Base-by-base conservation (phyloP, 768 basidiomycete species). In the Rhodotorula toruloides region DNA sequence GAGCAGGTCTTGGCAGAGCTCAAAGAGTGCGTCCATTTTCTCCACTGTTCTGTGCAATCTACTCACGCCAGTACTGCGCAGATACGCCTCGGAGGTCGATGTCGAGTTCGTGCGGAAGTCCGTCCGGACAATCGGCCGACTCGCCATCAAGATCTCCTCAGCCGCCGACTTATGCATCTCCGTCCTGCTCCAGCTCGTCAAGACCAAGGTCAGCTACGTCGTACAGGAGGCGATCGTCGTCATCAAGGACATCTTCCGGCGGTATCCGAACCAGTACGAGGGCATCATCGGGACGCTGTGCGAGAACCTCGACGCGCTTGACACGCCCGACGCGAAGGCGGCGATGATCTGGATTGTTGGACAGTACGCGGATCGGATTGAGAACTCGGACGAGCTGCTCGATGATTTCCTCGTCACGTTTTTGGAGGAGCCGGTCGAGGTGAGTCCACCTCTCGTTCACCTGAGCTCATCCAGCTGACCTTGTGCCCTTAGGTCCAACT, bases 271-370 rank as follows among this genome's bases (percentile, higher is more conserved):
- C 58, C 87, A 86, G 79, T 99, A 98, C 78, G 96, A 98, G 79
- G 90, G 89, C 60, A 87, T 98, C 73, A 97, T 99, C 61, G 91
- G 91, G 1, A 90, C 83, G 21, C 81, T 99, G 27, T 98, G 94
- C 77, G 88, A 91, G 76, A 87, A 96, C 76, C 82, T 98, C 48
- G 93, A 97, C 76, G 82, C 84, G 14, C 79, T 98, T 54, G 94
- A 98, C 72, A 96, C 98, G 75, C 88, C 96, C 0, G 96, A 99
- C 78, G 87, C 93, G 29, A 98, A 98, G 76, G 88, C 94, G 4
- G 87, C 92, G 16, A 96, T 99, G 86, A 84, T 99, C 39, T 99
- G 96, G 96, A 91, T 98, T 74, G 79, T 98, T 42, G 96, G 96
- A 0, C 91, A 99, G 79, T 98, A 91, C 74, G 89, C 96, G 39